Percentiles rank a stretch among this genome's conserved stretches.
These are phyloP conservation scores for Phoma sp. DNA, from an alignment of 2,329 filamentous ascomycete genomes.

Conservation along the genomic window DNA sequence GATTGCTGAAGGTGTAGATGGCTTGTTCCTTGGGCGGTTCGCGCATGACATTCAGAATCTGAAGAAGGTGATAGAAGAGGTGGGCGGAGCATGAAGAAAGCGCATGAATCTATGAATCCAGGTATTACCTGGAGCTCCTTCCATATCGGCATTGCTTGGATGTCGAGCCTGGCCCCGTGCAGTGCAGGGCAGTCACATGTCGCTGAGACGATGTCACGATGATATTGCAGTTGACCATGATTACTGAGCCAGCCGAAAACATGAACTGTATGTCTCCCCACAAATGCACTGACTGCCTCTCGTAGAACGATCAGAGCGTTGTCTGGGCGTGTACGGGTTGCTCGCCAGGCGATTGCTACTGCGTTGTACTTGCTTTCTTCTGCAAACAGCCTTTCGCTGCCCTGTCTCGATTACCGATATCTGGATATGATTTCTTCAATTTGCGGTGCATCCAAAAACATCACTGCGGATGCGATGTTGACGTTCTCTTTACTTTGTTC, in stretches of 20 bases:
- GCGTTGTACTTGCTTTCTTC: not conserved
- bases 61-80: constrained; percentile 73
- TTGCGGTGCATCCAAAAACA: too few species aligned
- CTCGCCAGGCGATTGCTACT: not conserved
- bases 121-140: not conserved
- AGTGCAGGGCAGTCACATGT: too few species aligned
- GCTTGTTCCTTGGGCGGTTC: constrained; percentile 81
- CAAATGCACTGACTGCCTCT: not conserved
- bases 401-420: too few species aligned
- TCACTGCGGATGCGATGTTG: too few species aligned
- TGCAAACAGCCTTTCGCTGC: too few species aligned
- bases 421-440: too few species aligned
- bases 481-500: too few species aligned
- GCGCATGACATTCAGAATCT: constrained; percentile 78
- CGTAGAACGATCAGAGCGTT: not conserved
- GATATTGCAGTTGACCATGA: constrained; percentile 4
- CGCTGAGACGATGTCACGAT: too few species aligned
- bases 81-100: constrained; percentile 54
- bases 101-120: not conserved
- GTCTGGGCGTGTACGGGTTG: not conserved
- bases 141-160: too few species aligned
- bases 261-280: not conserved
- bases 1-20: constrained; percentile 74
- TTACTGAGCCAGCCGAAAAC: constrained; percentile 6
- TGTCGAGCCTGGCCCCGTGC: too few species aligned